Evolutionary conservation across 768 basidiomycete species (phyloP).

Genomic region (Boletus pseudo-olivaceus): DNA sequence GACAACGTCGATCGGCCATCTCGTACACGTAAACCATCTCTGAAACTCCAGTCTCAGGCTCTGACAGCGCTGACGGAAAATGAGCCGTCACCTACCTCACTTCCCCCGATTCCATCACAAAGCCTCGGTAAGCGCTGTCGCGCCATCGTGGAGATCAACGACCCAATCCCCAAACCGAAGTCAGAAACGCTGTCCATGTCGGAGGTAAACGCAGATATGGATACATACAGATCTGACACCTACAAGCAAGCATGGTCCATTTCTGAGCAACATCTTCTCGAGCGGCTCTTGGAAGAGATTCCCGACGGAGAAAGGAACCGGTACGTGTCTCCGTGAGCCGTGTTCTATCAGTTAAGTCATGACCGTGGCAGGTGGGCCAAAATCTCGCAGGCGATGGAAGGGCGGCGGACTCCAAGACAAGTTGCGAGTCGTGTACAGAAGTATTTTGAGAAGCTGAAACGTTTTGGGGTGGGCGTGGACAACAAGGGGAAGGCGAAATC

Average conservation of each 20-base stretch:
- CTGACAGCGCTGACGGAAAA: constrained; percentile 9
- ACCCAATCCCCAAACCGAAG: constrained; percentile 13
- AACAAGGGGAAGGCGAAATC: constrained; percentile 22
- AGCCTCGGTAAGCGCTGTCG: constrained; percentile 28
- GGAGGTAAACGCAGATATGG: constrained; percentile 20
- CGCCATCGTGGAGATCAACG: constrained; percentile 17
- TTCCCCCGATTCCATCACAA: constrained; percentile 13
- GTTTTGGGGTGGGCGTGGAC: constrained; percentile 56
- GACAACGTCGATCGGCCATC: constrained; percentile 12
- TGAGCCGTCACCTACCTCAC: constrained; percentile 5
- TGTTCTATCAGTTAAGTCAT: constrained; percentile 9
- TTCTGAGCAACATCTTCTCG: constrained; percentile 73
- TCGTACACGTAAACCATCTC: constrained; percentile 31
- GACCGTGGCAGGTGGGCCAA: constrained; percentile 60
- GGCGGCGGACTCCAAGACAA: constrained; percentile 71
- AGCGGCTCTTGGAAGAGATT: constrained; percentile 69
- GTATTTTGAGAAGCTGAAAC: constrained; percentile 81
- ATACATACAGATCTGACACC: constrained; percentile 47
- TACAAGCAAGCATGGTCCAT: constrained; percentile 80
- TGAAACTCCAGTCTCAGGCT: constrained; percentile 27
- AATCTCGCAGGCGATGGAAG: constrained; percentile 80
- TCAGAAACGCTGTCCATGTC: constrained; percentile 11
- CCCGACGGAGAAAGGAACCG: constrained; percentile 75
- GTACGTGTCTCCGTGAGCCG: constrained; percentile 35
- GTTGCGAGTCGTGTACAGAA: constrained; percentile 90